Base-by-base conservation (phyloP, 78 protist species). In the Trichosphaerium sp. region DNA sequence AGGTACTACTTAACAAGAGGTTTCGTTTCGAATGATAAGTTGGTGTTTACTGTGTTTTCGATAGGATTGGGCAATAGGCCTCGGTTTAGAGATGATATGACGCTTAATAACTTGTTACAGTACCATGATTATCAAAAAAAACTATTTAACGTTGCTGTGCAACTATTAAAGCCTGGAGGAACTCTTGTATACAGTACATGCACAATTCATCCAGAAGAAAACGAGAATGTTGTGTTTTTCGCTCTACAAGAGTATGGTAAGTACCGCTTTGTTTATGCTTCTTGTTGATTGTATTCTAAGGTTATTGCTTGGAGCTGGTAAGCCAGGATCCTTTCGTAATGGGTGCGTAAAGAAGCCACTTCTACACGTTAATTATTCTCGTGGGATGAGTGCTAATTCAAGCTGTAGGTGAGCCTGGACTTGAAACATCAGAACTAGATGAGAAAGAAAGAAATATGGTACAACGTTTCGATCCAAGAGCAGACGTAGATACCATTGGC, bases 181-280 rank as follows among this genome's bases (percentile, higher is more conserved):
- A 3, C 11, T 15, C 1, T 82, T 8, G 76, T 76, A 21, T 82
- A 79, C 72, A 12, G 55, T 11, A 79, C 83, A 2, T 82, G 87
- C 75, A 71, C 87, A 18, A 34, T 80, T 31, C 14, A 31, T 14
- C 41, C 68, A 1, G 25, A 1, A 3, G 87, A 82, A 52, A 41
- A 58, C 32, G 87, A 82, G 60, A 37, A 7, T 1, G 60, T 18
- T 32, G 65, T 82, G 6, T 39, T n/a, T 14, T 1, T 25, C 10
- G 18, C 26, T 3, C 58, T 71, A n/a, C n/a, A n/a, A n/a, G n/a
- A n/a, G n/a, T n/a, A n/a, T 21, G 2, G 0, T n/a, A 25, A 69
- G 42, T 4, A 4, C 12, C 58, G n/a, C n/a, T n/a, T n/a, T n/a
- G n/a, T n/a, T n/a, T n/a, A n/a, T n/a, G n/a, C n/a, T n/a, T n/a